Conservation (phyloP, 495 filamentous ascomycete species). For the Thermothielavioides terrestris region DNA sequence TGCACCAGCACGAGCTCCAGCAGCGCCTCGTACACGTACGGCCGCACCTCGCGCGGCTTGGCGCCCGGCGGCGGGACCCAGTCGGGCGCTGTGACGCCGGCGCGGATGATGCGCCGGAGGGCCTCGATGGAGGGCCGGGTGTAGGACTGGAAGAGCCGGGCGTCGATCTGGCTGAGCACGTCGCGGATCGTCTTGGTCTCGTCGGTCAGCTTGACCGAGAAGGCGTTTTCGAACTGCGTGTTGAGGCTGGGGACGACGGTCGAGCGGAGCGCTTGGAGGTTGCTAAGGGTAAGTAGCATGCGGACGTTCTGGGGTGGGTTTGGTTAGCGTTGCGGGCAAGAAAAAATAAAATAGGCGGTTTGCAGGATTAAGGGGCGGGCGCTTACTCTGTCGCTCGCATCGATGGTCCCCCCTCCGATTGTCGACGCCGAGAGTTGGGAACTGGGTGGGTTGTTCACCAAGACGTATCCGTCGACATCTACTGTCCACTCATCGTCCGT, state of each 20-base stretch:
- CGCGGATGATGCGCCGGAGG: conserved; percentile 54
- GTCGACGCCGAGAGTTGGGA: conserved; percentile 19
- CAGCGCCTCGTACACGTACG: conserved; percentile 82
- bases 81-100: conserved; percentile 58
- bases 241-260: conserved; percentile 76
- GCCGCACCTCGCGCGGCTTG: conserved; percentile 65
- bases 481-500: conserved; percentile 50
- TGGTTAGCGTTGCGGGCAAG: conserved; percentile 13
- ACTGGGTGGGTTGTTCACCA: conserved; percentile 13
- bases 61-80: conserved; percentile 56
- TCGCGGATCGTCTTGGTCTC: conserved; percentile 85
- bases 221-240: conserved; percentile 77
- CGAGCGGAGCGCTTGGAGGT: conserved; percentile 68
- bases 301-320: conserved; percentile 61
- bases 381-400: conserved; percentile 64
- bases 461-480: conserved; percentile 37
- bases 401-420: conserved; percentile 46
- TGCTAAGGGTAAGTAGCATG: conserved; percentile 85
- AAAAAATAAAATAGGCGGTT: too few relatives aligned
- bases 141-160: conserved; percentile 82
- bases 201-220: conserved; percentile 83
- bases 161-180: conserved; percentile 80
- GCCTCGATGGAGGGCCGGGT: conserved; percentile 59
- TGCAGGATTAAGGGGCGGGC: conserved; percentile 10
- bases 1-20: conserved; percentile 79